A percentile compares a stretch with the other conserved stretches of the same genome.
These are phyloP conservation scores for Plectranthus barbatus DNA, from an alignment of 257 asterid species.

Conservation along the genomic window DNA sequence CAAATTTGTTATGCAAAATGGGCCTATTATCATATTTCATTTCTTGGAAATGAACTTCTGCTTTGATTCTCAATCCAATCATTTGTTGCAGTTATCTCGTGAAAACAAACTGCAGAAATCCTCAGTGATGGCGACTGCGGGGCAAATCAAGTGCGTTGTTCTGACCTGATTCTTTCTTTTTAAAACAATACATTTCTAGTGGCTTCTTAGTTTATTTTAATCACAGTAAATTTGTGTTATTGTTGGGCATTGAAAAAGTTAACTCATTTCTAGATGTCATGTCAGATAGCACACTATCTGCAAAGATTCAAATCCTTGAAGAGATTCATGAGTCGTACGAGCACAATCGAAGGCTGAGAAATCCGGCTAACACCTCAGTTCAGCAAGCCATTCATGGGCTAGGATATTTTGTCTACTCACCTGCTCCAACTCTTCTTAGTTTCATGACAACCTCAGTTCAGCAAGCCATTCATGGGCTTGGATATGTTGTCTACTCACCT, in stretches of 20 bases:
- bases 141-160: constrained; percentile 79
- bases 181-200: too few species aligned
- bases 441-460: constrained; percentile 85
- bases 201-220: too few species aligned
- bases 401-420: constrained; percentile 50
- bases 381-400: constrained; percentile 97
- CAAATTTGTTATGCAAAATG: too few species aligned
- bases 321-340: constrained; percentile 83
- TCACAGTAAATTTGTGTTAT: too few species aligned
- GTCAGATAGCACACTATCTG: too few species aligned
- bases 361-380: constrained; percentile 92
- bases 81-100: constrained; percentile 39
- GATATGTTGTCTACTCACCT: constrained; percentile 61
- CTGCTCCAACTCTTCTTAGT: not conserved
- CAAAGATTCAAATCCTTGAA: too few species aligned
- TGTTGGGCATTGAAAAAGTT: too few species aligned
- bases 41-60: not conserved
- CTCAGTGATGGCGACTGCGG: constrained; percentile 98
- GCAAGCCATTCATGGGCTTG: constrained; percentile 92
- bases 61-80: constrained; percentile 6
- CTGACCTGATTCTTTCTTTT: not conserved
- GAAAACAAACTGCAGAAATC: constrained; percentile 74
- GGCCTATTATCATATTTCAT: not conserved
- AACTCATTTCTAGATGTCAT: too few species aligned
- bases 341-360: constrained; percentile 84